phyloP scores from a whole-genome alignment of 2,329 filamentous ascomycete species.

The Exophiala lecanii-corni region DNA sequence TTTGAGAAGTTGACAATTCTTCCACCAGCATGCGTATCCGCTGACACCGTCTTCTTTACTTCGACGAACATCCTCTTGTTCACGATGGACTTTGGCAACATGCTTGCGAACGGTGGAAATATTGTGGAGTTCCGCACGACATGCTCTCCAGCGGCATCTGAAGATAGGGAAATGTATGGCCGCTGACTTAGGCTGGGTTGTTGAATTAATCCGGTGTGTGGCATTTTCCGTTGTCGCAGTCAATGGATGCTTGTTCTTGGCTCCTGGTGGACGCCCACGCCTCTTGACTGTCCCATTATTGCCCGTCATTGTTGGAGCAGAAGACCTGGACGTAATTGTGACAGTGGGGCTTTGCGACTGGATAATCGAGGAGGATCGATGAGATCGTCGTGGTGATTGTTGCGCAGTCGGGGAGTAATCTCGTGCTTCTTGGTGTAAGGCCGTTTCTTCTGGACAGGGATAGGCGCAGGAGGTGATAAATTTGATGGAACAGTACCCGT shows the following conservation, averaged over 20 bases:
- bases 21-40: conserved; percentile 31
- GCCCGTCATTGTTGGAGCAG: neutral
- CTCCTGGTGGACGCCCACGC: conserved; percentile 30
- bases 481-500: no score
- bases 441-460: no score
- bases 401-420: no score
- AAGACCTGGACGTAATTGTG: no score
- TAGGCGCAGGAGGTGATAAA: no score
- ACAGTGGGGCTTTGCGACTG: no score
- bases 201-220: conserved; percentile 2
- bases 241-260: conserved; percentile 28
- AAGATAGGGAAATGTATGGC: conserved; percentile 33
- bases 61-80: conserved; percentile 43
- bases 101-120: conserved; percentile 57
- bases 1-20: conserved; percentile 28
- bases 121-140: conserved; percentile 57
- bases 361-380: no score
- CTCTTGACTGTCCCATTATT: conserved; percentile 14
- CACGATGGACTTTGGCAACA: conserved; percentile 51
- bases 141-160: conserved; percentile 55
- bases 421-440: no score
- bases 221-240: conserved; percentile 6
- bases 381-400: no score
- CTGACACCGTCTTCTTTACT: conserved; percentile 21
- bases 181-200: conserved; percentile 7